Base-by-base conservation (phyloP, 495 filamentous ascomycete species). In the Aspergillus cristatus region DNA sequence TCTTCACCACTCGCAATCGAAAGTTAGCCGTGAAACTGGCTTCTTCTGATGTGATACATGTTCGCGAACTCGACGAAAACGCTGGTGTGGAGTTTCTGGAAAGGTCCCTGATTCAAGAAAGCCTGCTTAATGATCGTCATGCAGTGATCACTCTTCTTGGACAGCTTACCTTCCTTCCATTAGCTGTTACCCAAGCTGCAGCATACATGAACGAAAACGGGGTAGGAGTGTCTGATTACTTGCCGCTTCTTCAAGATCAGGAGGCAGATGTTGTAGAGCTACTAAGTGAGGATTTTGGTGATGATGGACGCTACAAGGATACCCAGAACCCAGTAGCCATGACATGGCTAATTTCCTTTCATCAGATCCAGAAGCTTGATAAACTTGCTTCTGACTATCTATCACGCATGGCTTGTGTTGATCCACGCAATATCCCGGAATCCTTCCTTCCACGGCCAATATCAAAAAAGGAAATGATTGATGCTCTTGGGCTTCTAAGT, bases 301-400 rank as follows among this genome's bases (percentile, higher is more conserved):
- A 75, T 22, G 43, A 60, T 5, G 45, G 55, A 7, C 48, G 68
- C 34, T 71, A 75, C 38, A 26, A 24, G 3, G 57, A 53, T 5
- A 55, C 46, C 12, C 51, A 64, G 13, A 78, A 76, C 38, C 59
- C 75, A 3, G 58, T 79, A 1, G 71, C 68, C 1, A 60, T 56
- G 1, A 80, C 74, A 0, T 79, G 70, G 74, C 52, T 69, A 0
- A 64, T 74, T 1, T 74, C 72, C 0, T 72, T 78, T 34, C 40
- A 55, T 0, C 64, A 76, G 41, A 70, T 77, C 8, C 54, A 41
- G 18, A 25, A 50, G 6, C 30, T 37, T 2, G 36, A 65, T 26
- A 29, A 25, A 0, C 7, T 55, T 0, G 68, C 71, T 0, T 48
- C 58, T 0, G 43, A 67, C 0, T 58, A 59, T 33, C 41, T 78